phyloP scores from a whole-genome alignment of 148 eudicot species.

The Chenopodium suecicum region DNA sequence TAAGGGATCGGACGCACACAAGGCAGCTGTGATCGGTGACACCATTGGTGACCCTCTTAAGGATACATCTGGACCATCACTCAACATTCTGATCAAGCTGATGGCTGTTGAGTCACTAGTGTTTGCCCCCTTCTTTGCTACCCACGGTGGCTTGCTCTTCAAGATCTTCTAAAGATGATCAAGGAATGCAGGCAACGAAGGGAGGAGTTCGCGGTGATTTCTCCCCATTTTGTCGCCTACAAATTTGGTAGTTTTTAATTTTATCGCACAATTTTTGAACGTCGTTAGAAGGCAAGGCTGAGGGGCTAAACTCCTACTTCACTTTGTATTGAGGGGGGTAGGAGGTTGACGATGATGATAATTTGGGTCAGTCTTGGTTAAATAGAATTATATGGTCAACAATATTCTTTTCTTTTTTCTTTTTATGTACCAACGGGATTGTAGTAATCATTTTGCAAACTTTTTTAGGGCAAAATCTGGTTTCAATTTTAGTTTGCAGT shows the following conservation, averaged over 20 bases:
- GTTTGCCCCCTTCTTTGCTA: conserved; percentile 93
- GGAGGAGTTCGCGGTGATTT: conserved; percentile 1
- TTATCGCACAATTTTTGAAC: conserved; percentile 34
- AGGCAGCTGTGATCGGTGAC: conserved; percentile 93
- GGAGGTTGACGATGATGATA: conserved; percentile 25
- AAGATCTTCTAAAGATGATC: conserved; percentile 46
- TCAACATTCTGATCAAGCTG: conserved; percentile 90
- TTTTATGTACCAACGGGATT: conserved; percentile 12
- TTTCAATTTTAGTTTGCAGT: conserved; percentile 14
- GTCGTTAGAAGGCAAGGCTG: conserved; percentile 18
- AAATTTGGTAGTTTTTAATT: conserved; percentile 16
- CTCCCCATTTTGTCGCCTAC: conserved; percentile 20
- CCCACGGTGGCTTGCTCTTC: conserved; percentile 92
- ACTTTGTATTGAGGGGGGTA: conserved; percentile 13
- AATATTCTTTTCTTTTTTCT: conserved; percentile 22
- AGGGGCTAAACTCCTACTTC: conserved; percentile 16
- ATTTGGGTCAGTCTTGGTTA: conserved; percentile 21
- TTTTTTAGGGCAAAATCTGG: not conserved
- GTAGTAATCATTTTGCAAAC: conserved; percentile 19
- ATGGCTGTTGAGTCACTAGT: conserved; percentile 97
- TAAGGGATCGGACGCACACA: conserved; percentile 86
- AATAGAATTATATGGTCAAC: conserved; percentile 21
- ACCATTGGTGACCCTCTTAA: conserved; percentile 92
- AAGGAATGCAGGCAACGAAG: not conserved
- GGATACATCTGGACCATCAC: conserved; percentile 94